Evolutionary conservation across 2,329 filamentous ascomycete genomes (phyloP).

Genomic region (Aspergillus fructus): DNA sequence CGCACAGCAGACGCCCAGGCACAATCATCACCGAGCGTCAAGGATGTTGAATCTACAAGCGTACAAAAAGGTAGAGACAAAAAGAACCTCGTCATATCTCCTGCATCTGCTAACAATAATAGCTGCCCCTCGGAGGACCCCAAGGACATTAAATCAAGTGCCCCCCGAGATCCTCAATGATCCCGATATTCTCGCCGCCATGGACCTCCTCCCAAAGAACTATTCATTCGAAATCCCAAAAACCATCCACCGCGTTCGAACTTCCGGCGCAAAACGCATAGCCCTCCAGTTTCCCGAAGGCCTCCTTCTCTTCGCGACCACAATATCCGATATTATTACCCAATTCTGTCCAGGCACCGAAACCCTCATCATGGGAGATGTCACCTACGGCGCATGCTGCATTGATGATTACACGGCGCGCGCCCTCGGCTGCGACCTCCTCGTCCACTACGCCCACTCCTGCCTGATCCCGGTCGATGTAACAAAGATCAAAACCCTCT

Average conservation of each 20-base stretch:
- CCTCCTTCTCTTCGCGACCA: constrained; percentile 90
- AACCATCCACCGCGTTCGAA: constrained; percentile 90
- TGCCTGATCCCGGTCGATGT: constrained; percentile 95
- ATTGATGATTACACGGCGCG: constrained; percentile 98
- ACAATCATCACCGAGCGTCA: constrained; percentile 58
- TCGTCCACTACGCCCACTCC: constrained; percentile 96
- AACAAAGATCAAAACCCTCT: constrained; percentile 94
- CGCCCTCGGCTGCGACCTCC: constrained; percentile 86
- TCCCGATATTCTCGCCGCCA: constrained; percentile 79
- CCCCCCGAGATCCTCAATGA: constrained; percentile 84
- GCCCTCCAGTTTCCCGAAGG: constrained; percentile 98
- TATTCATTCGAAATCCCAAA: constrained; percentile 99
- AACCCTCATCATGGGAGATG: constrained; percentile 98
- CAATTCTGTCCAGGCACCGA: constrained; percentile 90
- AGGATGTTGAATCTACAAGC: constrained; percentile 63
- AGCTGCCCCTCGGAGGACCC: constrained; percentile 72
- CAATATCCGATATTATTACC: constrained; percentile 92
- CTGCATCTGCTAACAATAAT: constrained; percentile 2
- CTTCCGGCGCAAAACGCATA: constrained; percentile 73
- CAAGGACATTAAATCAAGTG: constrained; percentile 85
- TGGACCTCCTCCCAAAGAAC: constrained; percentile 84
- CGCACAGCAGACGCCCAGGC: constrained; percentile 60
- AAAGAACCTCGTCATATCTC: constrained; percentile 3
- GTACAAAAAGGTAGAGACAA: constrained; percentile 38
- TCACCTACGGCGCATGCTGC: constrained; percentile 97